Evolutionary conservation across 2,329 filamentous ascomycete species (phyloP), one percentile per base, ranked within the genome.

Genomic region (Ophiostoma australiae): DNA sequence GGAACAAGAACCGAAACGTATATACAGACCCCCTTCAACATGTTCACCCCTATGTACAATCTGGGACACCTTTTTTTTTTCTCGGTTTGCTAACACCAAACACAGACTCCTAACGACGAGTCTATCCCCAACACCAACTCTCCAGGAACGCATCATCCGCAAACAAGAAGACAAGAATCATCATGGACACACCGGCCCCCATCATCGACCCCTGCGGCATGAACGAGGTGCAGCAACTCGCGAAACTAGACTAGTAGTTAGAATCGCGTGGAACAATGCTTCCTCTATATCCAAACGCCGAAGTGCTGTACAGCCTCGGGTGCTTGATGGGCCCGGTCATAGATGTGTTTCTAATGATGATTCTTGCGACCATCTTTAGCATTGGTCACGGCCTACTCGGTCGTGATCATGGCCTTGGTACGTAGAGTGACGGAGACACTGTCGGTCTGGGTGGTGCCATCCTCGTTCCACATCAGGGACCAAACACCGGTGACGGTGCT

Each of bases 381-480:
- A 1, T 48, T n/a, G 44, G 20, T 48, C 3, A 1, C 44, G 7
- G 3, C 13, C 58, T 63, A 63, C 13, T 33, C 58, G 1, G 52
- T 58, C 3, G 27, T 63, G 15, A 33, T 27, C 58, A 33, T 27
- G 13, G 58, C 58, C 15, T 63, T 63, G 58, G 27, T 63, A 17
- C 58, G 58, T 27, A 63, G 13, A 13, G 58, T 63, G 4, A 63
- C 13, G 2, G 58, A 33, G 0, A 63, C 58, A 20, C 58, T 63
- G 27, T 33, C 27, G 5, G 10, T 5, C 58, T 63, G 58, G 2
- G 58, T 63, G 11, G 58, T 33, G 58, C 58, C 58, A 8, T 8
- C 58, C 27, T 63, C 11, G 13, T 73, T 72, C 72, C 72, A 73
- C 69, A 70, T 72, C 15, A 73, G 69, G n/a, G 67, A 17, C 72